Evolutionary conservation across 495 filamentous ascomycete species (phyloP).

Genomic region (Penicillium goetzii): DNA sequence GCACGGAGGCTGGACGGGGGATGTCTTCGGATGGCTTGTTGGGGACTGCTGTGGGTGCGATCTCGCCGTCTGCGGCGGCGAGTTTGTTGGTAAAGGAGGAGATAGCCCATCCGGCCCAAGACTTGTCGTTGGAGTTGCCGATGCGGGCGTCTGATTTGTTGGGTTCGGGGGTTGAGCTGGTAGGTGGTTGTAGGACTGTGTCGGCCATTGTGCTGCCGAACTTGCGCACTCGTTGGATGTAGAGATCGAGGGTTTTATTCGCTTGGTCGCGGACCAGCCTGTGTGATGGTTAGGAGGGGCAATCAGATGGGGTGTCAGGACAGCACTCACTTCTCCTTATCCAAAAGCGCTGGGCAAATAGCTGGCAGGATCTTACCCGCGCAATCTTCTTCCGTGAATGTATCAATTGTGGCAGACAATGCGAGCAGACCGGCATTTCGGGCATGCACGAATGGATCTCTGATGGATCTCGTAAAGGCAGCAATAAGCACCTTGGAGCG

Average conservation of each 20-base stretch:
- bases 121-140: slow-evolving; percentile 72
- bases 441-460: slow-evolving; percentile 93
- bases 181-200: slow-evolving; percentile 60
- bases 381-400: slow-evolving; percentile 90
- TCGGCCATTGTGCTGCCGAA: slow-evolving; percentile 79
- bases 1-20: slow-evolving; percentile 51
- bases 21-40: slow-evolving; percentile 38
- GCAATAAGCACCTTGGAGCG: slow-evolving; percentile 89
- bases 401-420: slow-evolving; percentile 78
- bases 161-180: slow-evolving; percentile 35
- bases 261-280: slow-evolving; percentile 86
- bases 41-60: slow-evolving; percentile 57
- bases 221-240: slow-evolving; percentile 81
- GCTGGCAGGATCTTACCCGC: slow-evolving; percentile 79
- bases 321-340: slow-evolving; percentile 76
- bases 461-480: slow-evolving; percentile 83
- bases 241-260: slow-evolving; percentile 87
- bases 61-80: slow-evolving; percentile 79
- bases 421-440: slow-evolving; percentile 87
- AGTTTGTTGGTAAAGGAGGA: slow-evolving; percentile 98
- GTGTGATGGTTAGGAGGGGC: background rate
- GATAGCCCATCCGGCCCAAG: slow-evolving; percentile 97
- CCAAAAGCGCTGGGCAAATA: slow-evolving; percentile 77
- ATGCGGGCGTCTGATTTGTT: slow-evolving; percentile 62
- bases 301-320: background rate